Evolutionary conservation across 768 basidiomycete species (phyloP), one percentile per base, ranked within the genome.

Genomic region (Tylopilus plumbeoviolaceoides): DNA sequence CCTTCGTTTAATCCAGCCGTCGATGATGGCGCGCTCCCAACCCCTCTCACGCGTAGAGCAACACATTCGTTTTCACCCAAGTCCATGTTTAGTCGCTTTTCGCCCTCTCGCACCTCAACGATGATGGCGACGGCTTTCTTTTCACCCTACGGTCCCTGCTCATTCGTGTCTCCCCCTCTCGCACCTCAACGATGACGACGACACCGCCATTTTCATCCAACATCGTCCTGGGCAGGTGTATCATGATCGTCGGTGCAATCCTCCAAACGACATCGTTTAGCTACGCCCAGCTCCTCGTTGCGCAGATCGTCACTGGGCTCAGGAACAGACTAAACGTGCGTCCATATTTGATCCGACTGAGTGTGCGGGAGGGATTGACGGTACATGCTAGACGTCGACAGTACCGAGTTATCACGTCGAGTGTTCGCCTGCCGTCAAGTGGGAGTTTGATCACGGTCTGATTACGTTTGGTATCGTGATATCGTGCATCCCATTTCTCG

Each of bases 351-450:
- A 21, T 30, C 7, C 30, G 5, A 28, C 21, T 9, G 10, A 2
- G 20, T 12, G 17, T 9, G 8, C 20, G 8, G 11, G 43, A 36
- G 38, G 44, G 30, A 7, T 7, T 30, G 30, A 30, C 10, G 8
- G 8, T 11, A 30, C 30, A 30, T 11, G 30, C 30, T 30, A 84
- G 78, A 85, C 84, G 4, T 84, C 83, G 3, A 84, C 83, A 14
- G 79, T 84, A 0, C 83, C 84, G 2, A 73, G 75, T 10, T 87
- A 84, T 61, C 82, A 84, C 54, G 80, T 82, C 0, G 85, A 87
- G 65, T 84, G 82, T 60, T 83, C 84, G 2, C 76, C 82, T 5
- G 73, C 80, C n/a, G n/a, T n/a, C 28, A 73, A 73, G 50, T 71
- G 85, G 45, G 84, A 78, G 79, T 50, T 69, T 84, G 51, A 82